These are phyloP conservation scores for Gossypium australe DNA, from an alignment of 345 rosid species.

Conservation along the genomic window DNA sequence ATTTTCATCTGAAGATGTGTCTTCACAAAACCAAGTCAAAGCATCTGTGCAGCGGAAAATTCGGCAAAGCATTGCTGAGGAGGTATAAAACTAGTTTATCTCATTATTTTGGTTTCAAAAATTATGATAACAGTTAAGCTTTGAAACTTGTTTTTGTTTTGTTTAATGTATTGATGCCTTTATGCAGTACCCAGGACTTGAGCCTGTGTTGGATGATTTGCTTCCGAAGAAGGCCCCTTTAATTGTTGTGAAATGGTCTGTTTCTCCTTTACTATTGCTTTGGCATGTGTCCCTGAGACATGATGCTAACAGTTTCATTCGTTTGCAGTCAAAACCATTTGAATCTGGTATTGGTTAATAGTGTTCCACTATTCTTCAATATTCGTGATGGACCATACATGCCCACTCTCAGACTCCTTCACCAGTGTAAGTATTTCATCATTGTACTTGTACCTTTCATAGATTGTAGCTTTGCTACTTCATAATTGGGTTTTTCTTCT, in stretches of 20 bases:
- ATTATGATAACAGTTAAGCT: constrained; percentile 2
- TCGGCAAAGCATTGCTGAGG: constrained; percentile 93
- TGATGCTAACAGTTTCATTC: constrained; percentile 8
- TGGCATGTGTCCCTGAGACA: background rate
- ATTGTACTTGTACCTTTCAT: constrained; percentile 13
- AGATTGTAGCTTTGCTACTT: background rate
- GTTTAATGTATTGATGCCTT: constrained; percentile 1
- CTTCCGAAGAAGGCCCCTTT: constrained; percentile 91
- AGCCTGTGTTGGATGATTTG: constrained; percentile 87
- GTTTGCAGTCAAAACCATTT: constrained; percentile 88
- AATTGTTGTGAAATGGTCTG: constrained; percentile 86
- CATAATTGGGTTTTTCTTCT: background rate
- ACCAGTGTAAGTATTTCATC: constrained; percentile 61
- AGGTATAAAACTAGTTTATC: constrained; percentile 38
- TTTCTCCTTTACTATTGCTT: constrained; percentile 12
- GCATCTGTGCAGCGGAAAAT: constrained; percentile 96
- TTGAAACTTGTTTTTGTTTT: constrained; percentile 1
- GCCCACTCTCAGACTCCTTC: constrained; percentile 95
- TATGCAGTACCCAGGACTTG: constrained; percentile 91
- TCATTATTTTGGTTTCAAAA: constrained; percentile 6
- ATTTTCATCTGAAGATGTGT: constrained; percentile 86
- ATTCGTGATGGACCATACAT: constrained; percentile 96
- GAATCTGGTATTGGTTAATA: constrained; percentile 86
- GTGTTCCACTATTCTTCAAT: constrained; percentile 89
- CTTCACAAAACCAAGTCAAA: constrained; percentile 96